A percentile compares a stretch with the other conserved stretches of the same genome.
Conservation (phyloP, 140 eudicot genomes). For the Senecio squalidus region DNA sequence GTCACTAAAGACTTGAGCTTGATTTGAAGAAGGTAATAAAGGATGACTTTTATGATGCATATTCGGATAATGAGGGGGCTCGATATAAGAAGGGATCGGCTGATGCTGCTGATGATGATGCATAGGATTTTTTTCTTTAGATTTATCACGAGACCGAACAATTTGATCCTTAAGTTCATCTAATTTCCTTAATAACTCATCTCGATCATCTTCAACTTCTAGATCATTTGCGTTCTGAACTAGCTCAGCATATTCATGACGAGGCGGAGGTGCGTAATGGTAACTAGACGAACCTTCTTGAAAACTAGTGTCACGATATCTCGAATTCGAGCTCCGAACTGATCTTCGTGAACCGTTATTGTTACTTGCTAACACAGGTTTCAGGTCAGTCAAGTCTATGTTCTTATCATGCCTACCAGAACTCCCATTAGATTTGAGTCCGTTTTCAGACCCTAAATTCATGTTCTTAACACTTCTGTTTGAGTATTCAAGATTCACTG, state of each 20-base stretch:
- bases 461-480: constrained; percentile 36
- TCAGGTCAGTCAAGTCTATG: constrained; percentile 37
- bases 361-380: constrained; percentile 23
- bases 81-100: constrained; percentile 31
- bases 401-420: constrained; percentile 33
- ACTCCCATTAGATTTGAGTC: constrained; percentile 39
- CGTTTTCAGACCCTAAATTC: constrained; percentile 49
- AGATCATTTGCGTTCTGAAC: constrained; percentile 27
- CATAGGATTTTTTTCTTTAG: constrained; percentile 44
- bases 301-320: constrained; percentile 29
- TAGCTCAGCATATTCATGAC: constrained; percentile 35
- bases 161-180: constrained; percentile 81
- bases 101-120: too few species aligned
- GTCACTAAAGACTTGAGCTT: constrained; percentile 44
- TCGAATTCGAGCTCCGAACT: constrained; percentile 29
- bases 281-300: constrained; percentile 47
- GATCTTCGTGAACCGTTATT: constrained; percentile 35
- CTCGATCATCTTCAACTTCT: constrained; percentile 53
- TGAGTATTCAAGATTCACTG: constrained; percentile 30
- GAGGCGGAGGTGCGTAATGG: constrained; percentile 29
- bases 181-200: constrained; percentile 69
- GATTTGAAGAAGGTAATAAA: constrained; percentile 34
- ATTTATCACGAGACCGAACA: constrained; percentile 56
- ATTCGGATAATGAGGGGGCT: constrained; percentile 31
- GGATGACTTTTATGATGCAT: constrained; percentile 45